Evolutionary conservation across 2,329 filamentous ascomycete species (phyloP).

Genomic region (Venturia aucupariae): DNA sequence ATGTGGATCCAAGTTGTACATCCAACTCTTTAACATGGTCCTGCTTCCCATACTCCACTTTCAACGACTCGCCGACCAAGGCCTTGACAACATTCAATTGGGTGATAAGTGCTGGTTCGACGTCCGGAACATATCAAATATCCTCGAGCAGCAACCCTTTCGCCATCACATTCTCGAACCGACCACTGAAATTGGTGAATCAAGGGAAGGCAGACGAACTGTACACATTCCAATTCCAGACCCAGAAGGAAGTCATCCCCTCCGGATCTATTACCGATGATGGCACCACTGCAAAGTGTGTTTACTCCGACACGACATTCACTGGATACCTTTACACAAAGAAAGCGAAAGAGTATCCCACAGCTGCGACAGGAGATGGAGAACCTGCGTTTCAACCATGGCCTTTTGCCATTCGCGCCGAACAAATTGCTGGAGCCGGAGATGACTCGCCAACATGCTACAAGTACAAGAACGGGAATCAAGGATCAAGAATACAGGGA

Average conservation of each 20-base stretch:
- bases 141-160: conserved; percentile 46
- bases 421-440: conserved; percentile 42
- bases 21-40: conserved; percentile 50
- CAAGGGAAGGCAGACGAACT: conserved; percentile 42
- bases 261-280: conserved; percentile 32
- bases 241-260: conserved; percentile 46
- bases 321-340: conserved; percentile 53
- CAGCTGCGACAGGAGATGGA: conserved; percentile 20
- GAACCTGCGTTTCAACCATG: conserved; percentile 36
- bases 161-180: conserved; percentile 45
- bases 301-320: conserved; percentile 48
- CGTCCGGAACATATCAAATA: conserved; percentile 36
- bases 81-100: conserved; percentile 50
- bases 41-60: conserved; percentile 50
- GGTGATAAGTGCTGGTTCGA: conserved; percentile 42
- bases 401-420: conserved; percentile 50
- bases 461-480: conserved; percentile 29
- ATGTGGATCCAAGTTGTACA: conserved; percentile 47
- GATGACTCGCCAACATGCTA: conserved; percentile 46
- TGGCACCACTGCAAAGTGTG: conserved; percentile 45
- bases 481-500: conserved; percentile 19
- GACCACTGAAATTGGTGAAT: conserved; percentile 42
- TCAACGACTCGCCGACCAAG: conserved; percentile 32
- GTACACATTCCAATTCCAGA: conserved; percentile 47
- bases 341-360: conserved; percentile 33